Conservation (phyloP, 2,329 filamentous ascomycete species). For the Lizonia empirigonia region DNA sequence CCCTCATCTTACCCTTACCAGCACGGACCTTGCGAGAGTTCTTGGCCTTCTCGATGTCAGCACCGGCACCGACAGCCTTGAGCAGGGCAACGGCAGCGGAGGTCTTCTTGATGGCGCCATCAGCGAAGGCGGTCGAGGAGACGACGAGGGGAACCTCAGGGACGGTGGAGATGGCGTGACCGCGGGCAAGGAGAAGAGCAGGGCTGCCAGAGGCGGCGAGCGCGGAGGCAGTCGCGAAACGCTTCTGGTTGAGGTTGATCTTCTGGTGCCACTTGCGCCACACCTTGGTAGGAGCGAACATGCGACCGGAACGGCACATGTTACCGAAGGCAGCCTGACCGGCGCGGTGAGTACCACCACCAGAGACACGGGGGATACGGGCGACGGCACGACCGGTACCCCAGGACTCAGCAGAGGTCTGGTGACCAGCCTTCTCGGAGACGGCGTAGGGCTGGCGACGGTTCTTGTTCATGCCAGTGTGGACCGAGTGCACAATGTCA, state of each 20-base stretch:
- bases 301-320: conserved; percentile 99
- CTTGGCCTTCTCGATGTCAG: conserved; percentile 95
- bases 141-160: conserved; percentile 97
- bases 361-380: conserved; percentile 99
- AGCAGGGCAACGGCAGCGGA: conserved; percentile 84
- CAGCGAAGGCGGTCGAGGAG: conserved; percentile 86
- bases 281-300: conserved; percentile 99
- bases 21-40: conserved; percentile 95
- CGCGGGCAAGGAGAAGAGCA: conserved; percentile 93
- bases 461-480: conserved; percentile 99
- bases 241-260: conserved; percentile 99
- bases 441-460: conserved; percentile 99
- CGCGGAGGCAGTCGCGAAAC: conserved; percentile 96
- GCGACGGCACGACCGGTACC: conserved; percentile 98
- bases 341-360: conserved; percentile 99
- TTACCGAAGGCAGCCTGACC: conserved; percentile 99
- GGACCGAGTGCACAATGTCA: conserved; percentile 98
- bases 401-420: conserved; percentile 99
- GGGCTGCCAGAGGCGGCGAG: conserved; percentile 95
- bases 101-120: conserved; percentile 83
- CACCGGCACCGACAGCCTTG: conserved; percentile 85
- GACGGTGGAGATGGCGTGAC: conserved; percentile 90
- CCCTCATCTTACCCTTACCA: conserved; percentile 98
- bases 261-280: conserved; percentile 99
- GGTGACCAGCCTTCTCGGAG: conserved; percentile 98